Evolutionary conservation across 164 flowering plant species (phyloP).

Genomic region (Aristolochia contorta): DNA sequence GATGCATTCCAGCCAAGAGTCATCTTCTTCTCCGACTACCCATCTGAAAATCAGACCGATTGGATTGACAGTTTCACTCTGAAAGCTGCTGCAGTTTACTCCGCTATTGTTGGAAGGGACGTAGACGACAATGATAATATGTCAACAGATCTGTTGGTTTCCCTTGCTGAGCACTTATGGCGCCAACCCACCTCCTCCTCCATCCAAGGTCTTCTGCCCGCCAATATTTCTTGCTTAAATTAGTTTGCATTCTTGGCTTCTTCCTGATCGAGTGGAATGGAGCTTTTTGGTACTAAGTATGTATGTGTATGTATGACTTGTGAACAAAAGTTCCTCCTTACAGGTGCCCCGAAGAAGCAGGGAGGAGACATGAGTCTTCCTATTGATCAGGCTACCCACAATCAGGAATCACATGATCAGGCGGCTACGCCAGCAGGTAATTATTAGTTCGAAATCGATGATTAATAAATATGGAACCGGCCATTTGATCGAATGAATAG

Average conservation of each 20-base stretch:
- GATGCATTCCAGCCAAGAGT: not conserved
- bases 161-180: not conserved
- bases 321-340: not conserved
- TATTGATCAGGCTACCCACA: too few relatives aligned
- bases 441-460: too few relatives aligned
- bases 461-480: too few relatives aligned
- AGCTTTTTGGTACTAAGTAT: too few relatives aligned
- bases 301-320: not conserved
- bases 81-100: conserved; percentile 1
- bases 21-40: not conserved
- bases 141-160: not conserved
- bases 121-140: not conserved
- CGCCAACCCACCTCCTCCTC: not conserved
- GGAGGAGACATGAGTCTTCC: too few relatives aligned
- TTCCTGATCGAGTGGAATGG: too few relatives aligned
- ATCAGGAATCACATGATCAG: too few relatives aligned
- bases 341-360: not conserved
- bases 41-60: not conserved
- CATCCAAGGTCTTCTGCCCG: not conserved
- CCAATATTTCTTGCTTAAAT: too few relatives aligned
- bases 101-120: not conserved
- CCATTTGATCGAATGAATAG: too few relatives aligned
- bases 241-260: too few relatives aligned
- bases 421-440: too few relatives aligned
- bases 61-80: not conserved